Percentiles rank a stretch among this genome's conserved stretches.
These are phyloP conservation scores for Hymenoscyphus scutula DNA, from an alignment of 2,329 filamentous ascomycete genomes.

Conservation along the genomic window DNA sequence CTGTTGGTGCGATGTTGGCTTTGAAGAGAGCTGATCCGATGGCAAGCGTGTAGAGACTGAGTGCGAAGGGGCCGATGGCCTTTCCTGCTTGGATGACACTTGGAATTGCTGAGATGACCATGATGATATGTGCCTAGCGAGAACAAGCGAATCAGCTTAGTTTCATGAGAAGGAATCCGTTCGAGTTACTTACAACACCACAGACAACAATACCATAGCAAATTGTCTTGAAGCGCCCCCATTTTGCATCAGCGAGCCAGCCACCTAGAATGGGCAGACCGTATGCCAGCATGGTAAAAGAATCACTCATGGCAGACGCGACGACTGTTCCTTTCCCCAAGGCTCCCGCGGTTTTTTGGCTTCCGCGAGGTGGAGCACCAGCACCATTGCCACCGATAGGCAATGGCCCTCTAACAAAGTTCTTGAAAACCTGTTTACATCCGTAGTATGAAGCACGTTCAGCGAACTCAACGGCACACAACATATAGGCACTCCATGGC, in stretches of 20 bases:
- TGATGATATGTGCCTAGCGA: conserved; percentile 42
- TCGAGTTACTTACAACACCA: conserved; percentile 43
- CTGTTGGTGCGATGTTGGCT: conserved; percentile 62
- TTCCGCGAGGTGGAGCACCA: conserved; percentile 23
- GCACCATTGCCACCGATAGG: conserved; percentile 42
- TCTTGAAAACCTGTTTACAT: conserved; percentile 57
- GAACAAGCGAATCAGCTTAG: background rate
- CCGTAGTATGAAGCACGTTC: conserved; percentile 81
- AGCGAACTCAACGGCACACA: conserved; percentile 71
- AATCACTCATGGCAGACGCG: conserved; percentile 51
- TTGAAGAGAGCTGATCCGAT: conserved; percentile 61
- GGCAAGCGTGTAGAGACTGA: conserved; percentile 37
- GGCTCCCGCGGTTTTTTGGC: conserved; percentile 47
- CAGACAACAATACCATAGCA: conserved; percentile 46
- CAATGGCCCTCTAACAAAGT: conserved; percentile 60
- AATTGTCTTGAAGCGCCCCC: conserved; percentile 66
- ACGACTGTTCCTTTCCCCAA: conserved; percentile 55
- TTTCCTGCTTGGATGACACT: conserved; percentile 35
- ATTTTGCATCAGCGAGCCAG: conserved; percentile 56
- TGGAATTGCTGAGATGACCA: conserved; percentile 35
- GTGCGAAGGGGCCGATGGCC: conserved; percentile 38
- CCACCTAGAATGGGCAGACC: conserved; percentile 47
- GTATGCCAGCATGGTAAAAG: conserved; percentile 50
- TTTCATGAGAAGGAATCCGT: background rate
- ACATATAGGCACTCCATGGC: conserved; percentile 64